Base-by-base conservation (phyloP, 768 basidiomycete genomes). In the Russula virescens region DNA sequence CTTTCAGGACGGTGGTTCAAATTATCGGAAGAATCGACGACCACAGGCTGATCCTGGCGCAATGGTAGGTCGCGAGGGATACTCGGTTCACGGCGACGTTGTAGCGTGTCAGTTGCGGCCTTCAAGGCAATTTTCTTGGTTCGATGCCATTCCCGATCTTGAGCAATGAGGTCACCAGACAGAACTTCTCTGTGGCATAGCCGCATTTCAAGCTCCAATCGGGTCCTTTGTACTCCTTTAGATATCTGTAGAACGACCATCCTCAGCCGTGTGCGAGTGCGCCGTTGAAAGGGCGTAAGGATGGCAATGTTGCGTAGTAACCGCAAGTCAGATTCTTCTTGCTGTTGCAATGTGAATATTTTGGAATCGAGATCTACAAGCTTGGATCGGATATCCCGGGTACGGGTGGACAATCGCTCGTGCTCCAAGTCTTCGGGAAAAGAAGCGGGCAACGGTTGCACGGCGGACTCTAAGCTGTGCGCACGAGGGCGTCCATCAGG, bases 211-310 rank as follows among this genome's bases (percentile, higher is more conserved):
- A 90, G 75, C n/a, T 90, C 84, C 55, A 96, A 75, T 51, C 92
- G 84, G 52, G 85, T 75, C 64, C 80, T 78, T 68, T 81, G 82
- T 53, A 98, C 75, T 45, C 82, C 80, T 69, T 82, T 86, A 9
- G 88, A 83, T 14, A 88, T 76, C 19, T 74, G 76, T 67, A 85
- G 84, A 19, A 94, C 76, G 3, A 85, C 79, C 25, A 75, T 68
- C 25, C 82, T 75, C 28, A 99, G 80, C 49, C 86, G 82, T 64
- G 92, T 89, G 51, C 94, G 84, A 4, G 94, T 94, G 10, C 86
- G 78, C 52, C 83, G 84, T 69, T 88, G 91, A 73, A 98, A 95
- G 3, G 97, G 95, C 18, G 91, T 88, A 43, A 98, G 79, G 47
- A 89, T 83, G 2, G 87, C 87, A 23, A 98, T 80, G 69, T 95